These are phyloP conservation scores for Pyricularia pennisetigena DNA, from an alignment of 2,329 filamentous ascomycete species.

Conservation along the genomic window DNA sequence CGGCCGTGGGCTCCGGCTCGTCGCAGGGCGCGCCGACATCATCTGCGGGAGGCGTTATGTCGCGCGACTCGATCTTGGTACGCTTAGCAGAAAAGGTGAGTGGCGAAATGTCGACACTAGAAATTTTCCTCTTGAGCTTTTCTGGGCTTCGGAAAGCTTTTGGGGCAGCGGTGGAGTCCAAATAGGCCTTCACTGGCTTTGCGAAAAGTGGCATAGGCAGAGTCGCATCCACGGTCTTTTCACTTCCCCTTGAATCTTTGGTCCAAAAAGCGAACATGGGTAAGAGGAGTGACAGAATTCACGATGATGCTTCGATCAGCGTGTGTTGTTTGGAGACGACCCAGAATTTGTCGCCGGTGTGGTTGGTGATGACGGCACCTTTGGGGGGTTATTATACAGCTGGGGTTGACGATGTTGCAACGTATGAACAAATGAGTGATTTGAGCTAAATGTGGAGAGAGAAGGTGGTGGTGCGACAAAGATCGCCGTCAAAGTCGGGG, in stretches of 20 bases:
- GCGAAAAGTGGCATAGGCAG: constrained; percentile 27
- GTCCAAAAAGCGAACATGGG: constrained; percentile 56
- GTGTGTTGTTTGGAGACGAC: not conserved
- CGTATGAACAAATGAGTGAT: not conserved
- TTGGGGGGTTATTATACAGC: not conserved
- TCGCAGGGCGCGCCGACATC: not conserved
- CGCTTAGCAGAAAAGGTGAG: constrained; percentile 9
- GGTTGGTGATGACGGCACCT: not conserved
- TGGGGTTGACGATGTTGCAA: not conserved
- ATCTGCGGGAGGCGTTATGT: constrained; percentile 13
- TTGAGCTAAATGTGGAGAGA: not conserved
- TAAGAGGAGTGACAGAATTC: constrained; percentile 18
- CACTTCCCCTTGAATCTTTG: constrained; percentile 47
- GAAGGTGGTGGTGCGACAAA: constrained; percentile 1
- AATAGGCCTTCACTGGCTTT: constrained; percentile 11
- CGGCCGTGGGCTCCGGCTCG: not conserved
- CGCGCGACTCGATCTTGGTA: constrained; percentile 21
- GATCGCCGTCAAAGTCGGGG: not conserved
- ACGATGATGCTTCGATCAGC: not conserved
- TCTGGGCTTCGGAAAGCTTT: not conserved
- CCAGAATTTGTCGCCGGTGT: not conserved
- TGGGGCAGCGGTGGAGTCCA: not conserved
- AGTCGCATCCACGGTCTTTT: constrained; percentile 34
- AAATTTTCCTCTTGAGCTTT: constrained; percentile 11
- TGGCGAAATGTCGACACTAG: constrained; percentile 1